Evolutionary conservation across 768 basidiomycete species (phyloP), one percentile per base, ranked within the genome.

Genomic region (Tulasnella sp.): DNA sequence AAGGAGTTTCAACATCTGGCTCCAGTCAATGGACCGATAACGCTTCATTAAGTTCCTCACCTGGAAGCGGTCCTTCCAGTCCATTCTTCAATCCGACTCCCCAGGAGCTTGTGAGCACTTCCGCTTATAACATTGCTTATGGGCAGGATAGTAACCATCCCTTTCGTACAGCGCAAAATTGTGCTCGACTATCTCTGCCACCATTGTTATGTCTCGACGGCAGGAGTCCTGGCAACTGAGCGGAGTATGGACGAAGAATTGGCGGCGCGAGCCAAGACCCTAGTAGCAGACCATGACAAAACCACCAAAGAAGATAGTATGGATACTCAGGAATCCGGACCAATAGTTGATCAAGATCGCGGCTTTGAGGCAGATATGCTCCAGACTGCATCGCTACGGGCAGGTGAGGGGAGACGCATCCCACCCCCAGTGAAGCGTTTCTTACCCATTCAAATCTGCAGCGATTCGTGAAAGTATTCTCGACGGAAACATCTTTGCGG

Each of bases 141-240:
- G n/a, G 21, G 13, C n/a, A 17, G 19, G 3, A 21, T 19, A 26
- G 13, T 19, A 13, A 51, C 24, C 24, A 27, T 60, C 11, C 24
- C 27, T 43, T 45, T 17, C 23, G 9, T 50, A 13, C 34, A 59
- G 58, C 17, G 50, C 34, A 48, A 43, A 48, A 56, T 91, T 48
- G 83, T 91, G 15, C 73, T 91, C 38, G 83, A 87, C 65, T 91
- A 89, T 67, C 78, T 92, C 1, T 80, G 79, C 56, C 86, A 90
- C 65, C 77, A 80, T 42, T 84, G 84, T 60, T 87, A 83, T 69
- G 79, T 80, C n/a, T 72, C 73, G 41, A 88, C 89, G 0, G 86
- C 86, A 2, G 74, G 76, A 32, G 83, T 82, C 0, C 88, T 92
- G 63, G 75, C 77, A 5, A 73, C 75, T 43, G 19, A 38, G 41